Percentiles rank a stretch among this genome's conserved stretches.
These are phyloP conservation scores for Xerocomus nothofagi DNA, from an alignment of 1,284 basidiomycete genomes.

Conservation along the genomic window DNA sequence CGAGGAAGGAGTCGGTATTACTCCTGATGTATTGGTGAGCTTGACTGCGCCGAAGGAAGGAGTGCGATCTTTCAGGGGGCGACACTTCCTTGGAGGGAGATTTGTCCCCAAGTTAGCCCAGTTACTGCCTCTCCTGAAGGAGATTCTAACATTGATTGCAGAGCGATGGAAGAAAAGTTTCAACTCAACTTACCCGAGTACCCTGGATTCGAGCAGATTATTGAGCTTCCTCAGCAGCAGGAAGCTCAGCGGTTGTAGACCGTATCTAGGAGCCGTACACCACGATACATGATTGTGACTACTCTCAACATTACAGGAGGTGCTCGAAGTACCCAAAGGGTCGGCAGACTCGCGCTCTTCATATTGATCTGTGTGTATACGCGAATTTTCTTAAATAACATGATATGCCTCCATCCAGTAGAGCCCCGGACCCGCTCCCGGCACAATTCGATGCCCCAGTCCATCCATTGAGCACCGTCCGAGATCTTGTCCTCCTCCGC, in stretches of 20 bases:
- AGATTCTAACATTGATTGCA: constrained; percentile 30
- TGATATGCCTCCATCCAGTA: neutral
- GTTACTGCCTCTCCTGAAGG: neutral
- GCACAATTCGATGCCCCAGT: neutral
- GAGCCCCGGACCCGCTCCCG: no score
- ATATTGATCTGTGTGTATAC: neutral
- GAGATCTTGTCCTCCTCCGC: neutral
- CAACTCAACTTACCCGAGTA: constrained; percentile 78
- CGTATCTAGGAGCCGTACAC: neutral
- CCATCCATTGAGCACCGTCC: neutral
- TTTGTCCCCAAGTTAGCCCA: constrained; percentile 80
- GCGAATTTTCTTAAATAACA: neutral
- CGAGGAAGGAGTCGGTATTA: constrained; percentile 51
- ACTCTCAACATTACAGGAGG: neutral
- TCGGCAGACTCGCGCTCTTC: neutral
- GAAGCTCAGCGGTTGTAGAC: constrained; percentile 10
- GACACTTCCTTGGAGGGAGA: constrained; percentile 80
- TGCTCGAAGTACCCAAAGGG: neutral
- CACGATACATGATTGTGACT: neutral
- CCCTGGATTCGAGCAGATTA: constrained; percentile 76
- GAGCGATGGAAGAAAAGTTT: constrained; percentile 70
- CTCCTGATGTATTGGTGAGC: constrained; percentile 83
- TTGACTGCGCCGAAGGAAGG: constrained; percentile 95
- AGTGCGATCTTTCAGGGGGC: constrained; percentile 69
- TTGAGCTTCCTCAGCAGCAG: constrained; percentile 53